Conservation (phyloP, 2,329 filamentous ascomycete species). For the Fusarium proliferatum region DNA sequence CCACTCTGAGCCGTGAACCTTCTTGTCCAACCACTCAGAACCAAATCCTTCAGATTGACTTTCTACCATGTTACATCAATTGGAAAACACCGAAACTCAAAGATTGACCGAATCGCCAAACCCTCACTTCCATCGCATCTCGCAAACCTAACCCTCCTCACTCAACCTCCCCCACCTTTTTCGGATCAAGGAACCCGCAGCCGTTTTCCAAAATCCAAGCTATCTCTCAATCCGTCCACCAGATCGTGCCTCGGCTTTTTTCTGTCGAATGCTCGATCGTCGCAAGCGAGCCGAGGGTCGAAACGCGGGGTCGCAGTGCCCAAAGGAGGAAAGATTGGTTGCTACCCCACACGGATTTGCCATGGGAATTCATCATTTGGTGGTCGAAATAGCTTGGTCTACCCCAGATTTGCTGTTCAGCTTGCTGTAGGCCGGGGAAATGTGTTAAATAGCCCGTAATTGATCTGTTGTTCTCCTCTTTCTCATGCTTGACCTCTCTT, state of each 20-base stretch:
- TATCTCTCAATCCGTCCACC: not conserved
- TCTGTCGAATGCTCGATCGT: not conserved
- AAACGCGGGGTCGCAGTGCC: conserved; percentile 29
- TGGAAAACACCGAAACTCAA: not conserved
- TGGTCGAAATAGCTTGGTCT: not conserved
- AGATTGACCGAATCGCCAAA: not conserved
- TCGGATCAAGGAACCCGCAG: not conserved
- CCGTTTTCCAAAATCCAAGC: not conserved
- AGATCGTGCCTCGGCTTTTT: conserved; percentile 26
- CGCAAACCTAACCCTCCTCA: not conserved
- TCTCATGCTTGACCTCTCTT: not conserved
- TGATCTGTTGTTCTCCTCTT: not conserved
- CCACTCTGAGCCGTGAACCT: not conserved
- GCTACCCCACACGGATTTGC: conserved; percentile 16
- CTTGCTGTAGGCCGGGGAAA: not conserved
- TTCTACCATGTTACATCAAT: not conserved
- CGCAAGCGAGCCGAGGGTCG: conserved; percentile 10
- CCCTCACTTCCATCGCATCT: not conserved
- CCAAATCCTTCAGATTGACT: not conserved
- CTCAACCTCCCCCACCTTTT: not conserved
- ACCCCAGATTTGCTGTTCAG: conserved; percentile 15
- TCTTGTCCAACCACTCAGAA: not conserved
- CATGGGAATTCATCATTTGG: not conserved
- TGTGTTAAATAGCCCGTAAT: conserved; percentile 13
- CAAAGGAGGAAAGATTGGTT: conserved; percentile 26